phyloP scores from a whole-genome alignment of 352 stramenopile species.

The Pythium pectinolyticum region DNA sequence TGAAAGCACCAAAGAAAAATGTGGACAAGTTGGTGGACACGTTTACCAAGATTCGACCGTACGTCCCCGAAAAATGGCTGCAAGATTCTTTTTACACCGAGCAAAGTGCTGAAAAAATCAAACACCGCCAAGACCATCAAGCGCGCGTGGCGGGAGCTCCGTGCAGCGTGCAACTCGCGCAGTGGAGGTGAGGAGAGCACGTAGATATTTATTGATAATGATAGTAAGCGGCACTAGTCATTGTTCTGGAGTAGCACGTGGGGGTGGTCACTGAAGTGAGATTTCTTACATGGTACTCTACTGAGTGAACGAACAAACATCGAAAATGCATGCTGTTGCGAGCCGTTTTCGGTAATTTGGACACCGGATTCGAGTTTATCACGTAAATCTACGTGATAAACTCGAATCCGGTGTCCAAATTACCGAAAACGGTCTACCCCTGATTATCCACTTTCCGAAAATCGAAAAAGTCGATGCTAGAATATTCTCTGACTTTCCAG shows the following conservation, averaged over 20 bases:
- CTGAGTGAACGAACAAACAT: background rate
- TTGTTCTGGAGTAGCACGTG: too few relatives aligned
- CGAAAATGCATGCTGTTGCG: background rate
- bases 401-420: too few relatives aligned
- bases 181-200: too few relatives aligned
- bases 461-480: too few relatives aligned
- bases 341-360: background rate
- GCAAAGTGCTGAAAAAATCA: background rate
- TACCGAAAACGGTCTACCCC: too few relatives aligned
- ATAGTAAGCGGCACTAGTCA: too few relatives aligned
- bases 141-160: background rate
- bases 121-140: background rate
- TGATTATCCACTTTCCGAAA: too few relatives aligned
- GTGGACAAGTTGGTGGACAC: background rate
- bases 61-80: background rate
- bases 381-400: too few relatives aligned
- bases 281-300: conserved; percentile 2
- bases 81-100: background rate
- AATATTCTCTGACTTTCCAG: too few relatives aligned
- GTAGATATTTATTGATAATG: too few relatives aligned
- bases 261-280: too few relatives aligned
- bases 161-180: background rate
- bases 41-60: background rate
- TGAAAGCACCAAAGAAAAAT: background rate
- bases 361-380: background rate